Evolutionary conservation across 495 filamentous ascomycete species (phyloP), one percentile per base, ranked within the genome.

Genomic region (Aspergillus biplanus): DNA sequence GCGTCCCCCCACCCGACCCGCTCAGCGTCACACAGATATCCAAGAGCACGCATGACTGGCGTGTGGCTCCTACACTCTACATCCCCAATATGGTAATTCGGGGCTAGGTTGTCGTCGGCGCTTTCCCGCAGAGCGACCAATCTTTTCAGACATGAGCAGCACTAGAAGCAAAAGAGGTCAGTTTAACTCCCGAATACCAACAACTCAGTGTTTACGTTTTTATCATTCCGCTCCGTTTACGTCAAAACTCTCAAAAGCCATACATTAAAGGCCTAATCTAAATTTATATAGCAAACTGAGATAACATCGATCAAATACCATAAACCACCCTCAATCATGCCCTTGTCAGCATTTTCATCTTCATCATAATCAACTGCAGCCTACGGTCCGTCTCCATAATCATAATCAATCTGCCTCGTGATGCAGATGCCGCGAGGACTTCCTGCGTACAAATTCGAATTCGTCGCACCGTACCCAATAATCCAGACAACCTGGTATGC

Each of bases 351-450:
- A 69, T 67, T 52, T 72, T 72, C 44, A 75, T 63, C 65, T 70
- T 75, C 67, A 74, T 70, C 61, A 77, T 72, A 13, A 79, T 63
- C 16, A 71, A 31, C 54, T 75, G 73, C 63, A 79, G 52, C 54
- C 73, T 66, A 39, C 67, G 65, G 58, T 79, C 71, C n/a, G 76
- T 77, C 57, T 77, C 75, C 65, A 70, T 69, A 11, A 79, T 75
- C 76, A 80, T 78, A 1, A 71, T 56, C 52, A 74, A 37, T 37
- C 67, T 67, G 5, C 76, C 74, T 5, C 65, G 58, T 0, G 69
- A 68, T 1, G 73, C 64, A 0, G 69, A 63, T 2, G 60, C 60
- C 15, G 68, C 39, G 27, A 71, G 21, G 33, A 70, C 55, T 32
- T 74, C 64, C 57, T 75, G 71, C 57, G 69, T 69, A 48, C 70